A percentile compares a stretch with the other conserved stretches of the same genome.
phyloP scores from a whole-genome alignment of 306 rosid genomes.

The Cotoneaster glaucophyllus region DNA sequence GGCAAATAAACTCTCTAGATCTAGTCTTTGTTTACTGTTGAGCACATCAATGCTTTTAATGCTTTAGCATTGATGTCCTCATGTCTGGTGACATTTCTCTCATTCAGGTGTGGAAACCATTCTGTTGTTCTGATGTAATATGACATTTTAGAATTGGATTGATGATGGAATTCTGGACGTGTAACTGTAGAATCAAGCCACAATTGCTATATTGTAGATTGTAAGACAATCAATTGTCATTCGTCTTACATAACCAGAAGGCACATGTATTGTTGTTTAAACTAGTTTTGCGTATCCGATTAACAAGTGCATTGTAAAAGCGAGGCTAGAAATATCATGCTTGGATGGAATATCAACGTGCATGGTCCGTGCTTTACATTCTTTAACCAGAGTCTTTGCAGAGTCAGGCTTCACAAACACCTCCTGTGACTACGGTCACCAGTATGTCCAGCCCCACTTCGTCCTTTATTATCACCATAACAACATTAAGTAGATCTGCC shows the following conservation, averaged over 20 bases:
- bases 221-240: background rate
- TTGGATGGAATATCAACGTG: too few species aligned
- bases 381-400: background rate
- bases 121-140: background rate
- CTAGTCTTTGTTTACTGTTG: background rate
- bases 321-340: too few species aligned
- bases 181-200: background rate
- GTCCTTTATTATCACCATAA: background rate
- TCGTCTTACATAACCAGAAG: background rate
- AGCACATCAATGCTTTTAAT: background rate
- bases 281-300: background rate
- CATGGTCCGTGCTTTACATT: too few species aligned
- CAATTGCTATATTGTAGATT: background rate
- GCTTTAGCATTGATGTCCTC: background rate
- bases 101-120: background rate
- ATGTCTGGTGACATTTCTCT: background rate
- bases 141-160: background rate
- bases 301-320: too few species aligned
- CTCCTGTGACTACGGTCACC: background rate
- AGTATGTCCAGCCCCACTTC: background rate
- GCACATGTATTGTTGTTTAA: background rate
- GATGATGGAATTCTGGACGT: background rate
- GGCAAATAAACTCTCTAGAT: background rate
- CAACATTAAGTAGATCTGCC: background rate
- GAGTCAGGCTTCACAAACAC: background rate